phyloP scores from a whole-genome alignment of 2,329 filamentous ascomycete species.

The Colletotrichum sp. region DNA sequence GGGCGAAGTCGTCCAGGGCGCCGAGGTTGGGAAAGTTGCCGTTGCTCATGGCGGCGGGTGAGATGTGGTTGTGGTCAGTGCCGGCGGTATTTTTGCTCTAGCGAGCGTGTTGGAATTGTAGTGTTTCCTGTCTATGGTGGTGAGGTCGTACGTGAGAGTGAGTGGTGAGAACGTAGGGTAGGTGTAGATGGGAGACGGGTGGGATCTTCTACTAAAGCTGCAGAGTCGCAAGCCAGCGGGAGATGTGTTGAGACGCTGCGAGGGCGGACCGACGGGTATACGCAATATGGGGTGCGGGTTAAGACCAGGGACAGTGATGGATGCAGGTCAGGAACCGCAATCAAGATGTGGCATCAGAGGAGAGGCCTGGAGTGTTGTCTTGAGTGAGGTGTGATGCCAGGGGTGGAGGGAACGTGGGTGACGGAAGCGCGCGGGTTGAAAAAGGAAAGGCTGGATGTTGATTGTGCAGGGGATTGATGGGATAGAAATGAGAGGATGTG shows the following conservation, averaged over 20 bases:
- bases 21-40: slow-evolving; percentile 52
- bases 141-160: background rate
- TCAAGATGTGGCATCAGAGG: slow-evolving; percentile 14
- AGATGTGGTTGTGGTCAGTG: slow-evolving; percentile 9
- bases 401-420: slow-evolving; percentile 9
- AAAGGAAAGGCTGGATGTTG: slow-evolving; percentile 15
- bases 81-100: background rate
- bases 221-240: slow-evolving; percentile 15
- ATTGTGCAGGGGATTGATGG: background rate
- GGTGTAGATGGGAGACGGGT: background rate
- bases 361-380: background rate
- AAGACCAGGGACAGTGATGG: slow-evolving; percentile 16
- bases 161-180: background rate
- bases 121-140: background rate
- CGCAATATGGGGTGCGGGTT: slow-evolving; percentile 12
- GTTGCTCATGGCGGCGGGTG: slow-evolving; percentile 31
- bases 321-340: slow-evolving; percentile 12
- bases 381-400: background rate
- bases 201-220: background rate
- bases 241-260: background rate
- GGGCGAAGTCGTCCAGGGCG: slow-evolving; percentile 59
- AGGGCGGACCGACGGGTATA: slow-evolving; percentile 11
- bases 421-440: slow-evolving; percentile 14
- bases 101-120: background rate
- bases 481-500: background rate